Base-by-base conservation (phyloP, 192 early-diverging fungal species). In the Cetraspora pellucida region DNA sequence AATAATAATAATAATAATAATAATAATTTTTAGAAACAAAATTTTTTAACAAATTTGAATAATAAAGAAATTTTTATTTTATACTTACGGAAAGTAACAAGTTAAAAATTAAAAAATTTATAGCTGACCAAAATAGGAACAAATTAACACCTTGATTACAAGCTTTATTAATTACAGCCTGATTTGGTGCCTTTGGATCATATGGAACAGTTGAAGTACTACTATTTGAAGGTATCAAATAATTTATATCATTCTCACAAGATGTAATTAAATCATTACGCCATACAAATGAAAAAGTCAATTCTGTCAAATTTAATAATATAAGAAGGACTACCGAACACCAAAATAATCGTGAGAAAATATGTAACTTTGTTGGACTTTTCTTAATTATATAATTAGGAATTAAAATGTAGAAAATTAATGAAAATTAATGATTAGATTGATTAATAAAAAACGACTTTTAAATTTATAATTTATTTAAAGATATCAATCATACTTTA, bases 311-410 rank as follows among this genome's bases (percentile, higher is more conserved):
- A 16, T 69, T 45, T 50, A 69, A 50, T 19, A 69, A 13, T 28
- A 69, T 47, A 13, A 69, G 45, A 27, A 69, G 11, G 5, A 10
- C 25, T 49, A 69, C 3, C 27, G 67, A 46, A 4, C 45, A 13
- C 67, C 67, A 50, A 50, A 19, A 69, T 50, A 69, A 49, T 49
- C 4, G n/a, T 50, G 67, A 69, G 47, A 69, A 69, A 37, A 37
- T 37, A 6, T 37, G 37, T 11, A 25, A 37, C 19, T 37, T 1
- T 37, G 19, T 30, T 60, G 19, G 28, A 16, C 13, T 60, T 57
- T 17, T 17, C 8, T 57, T 57, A 6, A 57, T n/a, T n/a, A 21
- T 30, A 28, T 5, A 30, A 14, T 11, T 23, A 16, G 11, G 25
- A 28, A 60, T 60, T 60, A 10, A 25, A 16, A n/a, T n/a, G n/a